phyloP scores from a whole-genome alignment of 2,329 filamentous ascomycete genomes.

The Dactylellina parvicollis region DNA sequence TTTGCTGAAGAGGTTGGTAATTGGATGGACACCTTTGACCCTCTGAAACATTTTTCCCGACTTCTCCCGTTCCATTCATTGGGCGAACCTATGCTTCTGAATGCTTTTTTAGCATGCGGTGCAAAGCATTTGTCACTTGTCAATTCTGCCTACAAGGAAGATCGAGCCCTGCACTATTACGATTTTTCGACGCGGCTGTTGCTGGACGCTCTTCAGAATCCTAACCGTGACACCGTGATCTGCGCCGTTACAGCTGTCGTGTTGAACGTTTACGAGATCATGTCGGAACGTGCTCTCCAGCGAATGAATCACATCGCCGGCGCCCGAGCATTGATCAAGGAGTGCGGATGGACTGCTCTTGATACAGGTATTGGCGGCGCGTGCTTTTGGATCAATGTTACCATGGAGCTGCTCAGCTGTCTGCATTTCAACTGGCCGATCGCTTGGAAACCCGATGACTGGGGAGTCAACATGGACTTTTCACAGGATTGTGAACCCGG shows the following conservation, averaged over 20 bases:
- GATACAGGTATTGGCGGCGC: conserved; percentile 82
- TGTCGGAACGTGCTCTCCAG: conserved; percentile 80
- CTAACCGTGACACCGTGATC: conserved; percentile 81
- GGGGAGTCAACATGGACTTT: conserved; percentile 85
- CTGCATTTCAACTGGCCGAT: conserved; percentile 86
- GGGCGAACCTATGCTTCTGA: conserved; percentile 84
- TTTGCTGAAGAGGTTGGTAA: conserved; percentile 89
- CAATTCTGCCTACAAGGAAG: conserved; percentile 75
- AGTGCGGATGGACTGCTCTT: conserved; percentile 86
- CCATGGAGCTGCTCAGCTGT: conserved; percentile 88
- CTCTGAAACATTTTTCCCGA: conserved; percentile 84
- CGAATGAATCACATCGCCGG: conserved; percentile 91
- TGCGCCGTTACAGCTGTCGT: conserved; percentile 89
- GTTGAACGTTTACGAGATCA: conserved; percentile 90
- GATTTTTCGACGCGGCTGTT: conserved; percentile 83
- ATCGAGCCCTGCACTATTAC: conserved; percentile 84
- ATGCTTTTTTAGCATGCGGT: conserved; percentile 88
- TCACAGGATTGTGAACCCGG: conserved; percentile 65
- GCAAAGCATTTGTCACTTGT: conserved; percentile 80
- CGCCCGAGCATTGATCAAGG: conserved; percentile 83
- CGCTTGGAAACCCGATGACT: conserved; percentile 88
- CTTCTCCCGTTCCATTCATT: conserved; percentile 84
- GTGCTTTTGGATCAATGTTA: conserved; percentile 94
- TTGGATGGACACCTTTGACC: conserved; percentile 95
- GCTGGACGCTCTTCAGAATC: conserved; percentile 80